Percentiles rank a stretch among this genome's conserved stretches.
Evolutionary conservation across 2,329 filamentous ascomycete species (phyloP).

Genomic region (Colletotrichum tamarilloi): DNA sequence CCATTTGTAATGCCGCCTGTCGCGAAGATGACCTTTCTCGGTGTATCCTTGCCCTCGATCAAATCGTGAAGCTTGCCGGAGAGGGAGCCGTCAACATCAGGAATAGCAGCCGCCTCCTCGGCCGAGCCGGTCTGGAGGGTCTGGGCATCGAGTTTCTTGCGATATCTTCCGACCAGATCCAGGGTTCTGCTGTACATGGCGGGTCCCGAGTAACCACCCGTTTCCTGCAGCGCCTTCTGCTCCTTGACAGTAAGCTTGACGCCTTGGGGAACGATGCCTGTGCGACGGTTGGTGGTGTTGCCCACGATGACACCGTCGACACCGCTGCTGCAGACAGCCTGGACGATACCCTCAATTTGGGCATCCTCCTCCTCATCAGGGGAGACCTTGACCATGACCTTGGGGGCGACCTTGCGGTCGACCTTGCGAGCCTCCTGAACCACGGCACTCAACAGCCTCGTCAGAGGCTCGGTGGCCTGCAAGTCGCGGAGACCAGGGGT

Average conservation of each 20-base stretch:
- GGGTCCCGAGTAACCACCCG: constrained; percentile 91
- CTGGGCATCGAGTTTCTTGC: constrained; percentile 71
- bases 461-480: constrained; percentile 86
- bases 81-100: constrained; percentile 45
- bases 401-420: constrained; percentile 77
- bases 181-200: constrained; percentile 87
- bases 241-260: constrained; percentile 75
- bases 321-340: constrained; percentile 83
- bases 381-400: constrained; percentile 97
- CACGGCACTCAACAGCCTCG: constrained; percentile 82
- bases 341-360: constrained; percentile 89
- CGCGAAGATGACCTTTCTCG: constrained; percentile 87
- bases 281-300: constrained; percentile 91
- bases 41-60: constrained; percentile 37
- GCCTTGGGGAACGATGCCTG: constrained; percentile 75
- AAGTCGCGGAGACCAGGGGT: constrained; percentile 90
- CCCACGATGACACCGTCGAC: constrained; percentile 97
- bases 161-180: constrained; percentile 82
- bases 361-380: constrained; percentile 90
- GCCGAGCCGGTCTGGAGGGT: constrained; percentile 50
- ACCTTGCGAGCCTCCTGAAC: constrained; percentile 80
- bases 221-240: constrained; percentile 75
- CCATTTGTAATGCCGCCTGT: constrained; percentile 94
- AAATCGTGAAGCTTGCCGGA: constrained; percentile 39
- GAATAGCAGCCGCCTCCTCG: constrained; percentile 41